Base-by-base conservation (phyloP, 495 filamentous ascomycete genomes). In the Aspergillus haitiensis region DNA sequence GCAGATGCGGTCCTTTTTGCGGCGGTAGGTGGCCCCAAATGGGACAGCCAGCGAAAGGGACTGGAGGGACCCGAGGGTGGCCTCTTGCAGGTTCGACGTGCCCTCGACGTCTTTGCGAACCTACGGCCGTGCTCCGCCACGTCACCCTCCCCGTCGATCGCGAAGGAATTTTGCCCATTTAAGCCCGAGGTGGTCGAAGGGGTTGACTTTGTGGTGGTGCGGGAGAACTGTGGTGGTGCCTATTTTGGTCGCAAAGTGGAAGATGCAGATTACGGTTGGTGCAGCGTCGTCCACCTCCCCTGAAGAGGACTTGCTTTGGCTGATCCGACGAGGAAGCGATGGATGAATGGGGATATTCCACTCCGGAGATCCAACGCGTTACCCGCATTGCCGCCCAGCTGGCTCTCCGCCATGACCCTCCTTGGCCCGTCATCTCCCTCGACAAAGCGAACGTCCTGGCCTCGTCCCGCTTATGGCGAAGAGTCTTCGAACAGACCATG, bases 391-490 rank as follows among this genome's bases (percentile, higher is more conserved):
- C 78, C 0, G 80, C 78, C 0, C 68, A 78, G 42, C 65, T 82
- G 12, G 79, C 80, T 12, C 67, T 75, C 10, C 71, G 75, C 37
- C 72, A 75, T 47, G 61, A 76, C 56, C 75, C 75, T n/a, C 74
- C 75, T 0, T 74, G 74, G 69, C 74, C 74, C 9, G 74, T 80
- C 2, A 76, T 77, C 55, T 76, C 73, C 3, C 67, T 75, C 21
- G 80, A 82, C 62, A 82, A 82, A 56, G 80, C 79, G 0, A 82
- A 82, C 61, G 80, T 82, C 4, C 68, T 82, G 6, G 79, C 80
- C 11, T 76, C 70, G 11, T 77, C 75, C n/a, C 70, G 79, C 2
- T 69, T 82, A 9, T 82, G 79, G 80, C 68, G 80, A 6, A 65
- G 73, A 3, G 75, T 79, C 3, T 74, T 78, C 9, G 69, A 74